A percentile compares a stretch with the other conserved stretches of the same genome.
phyloP scores from a whole-genome alignment of 495 filamentous ascomycete genomes.

The Darksidea phi region DNA sequence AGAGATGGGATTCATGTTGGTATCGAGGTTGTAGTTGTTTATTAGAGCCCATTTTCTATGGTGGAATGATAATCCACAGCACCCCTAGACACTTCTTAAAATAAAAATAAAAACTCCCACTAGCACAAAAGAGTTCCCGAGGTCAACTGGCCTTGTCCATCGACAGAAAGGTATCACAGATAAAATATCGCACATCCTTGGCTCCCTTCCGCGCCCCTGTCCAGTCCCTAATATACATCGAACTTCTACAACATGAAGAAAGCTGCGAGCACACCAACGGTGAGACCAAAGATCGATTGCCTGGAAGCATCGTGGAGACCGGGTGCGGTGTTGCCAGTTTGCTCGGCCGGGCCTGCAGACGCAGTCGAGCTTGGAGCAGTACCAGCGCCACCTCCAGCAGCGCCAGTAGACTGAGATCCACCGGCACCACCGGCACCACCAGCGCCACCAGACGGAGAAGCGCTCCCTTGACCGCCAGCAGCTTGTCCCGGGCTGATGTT shows the following conservation, averaged over 20 bases:
- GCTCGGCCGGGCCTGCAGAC: slow-evolving; percentile 7
- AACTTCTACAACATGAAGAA: slow-evolving; percentile 30
- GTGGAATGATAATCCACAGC: slow-evolving; percentile 16
- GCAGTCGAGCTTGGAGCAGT: slow-evolving; percentile 11
- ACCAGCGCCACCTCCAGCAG: not conserved
- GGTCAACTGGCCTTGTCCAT: not conserved
- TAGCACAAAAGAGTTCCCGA: slow-evolving; percentile 5
- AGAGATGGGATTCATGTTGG: not conserved
- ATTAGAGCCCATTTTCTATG: slow-evolving; percentile 25
- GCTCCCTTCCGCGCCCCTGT: not conserved
- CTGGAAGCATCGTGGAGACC: slow-evolving; percentile 17
- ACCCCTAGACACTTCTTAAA: not conserved
- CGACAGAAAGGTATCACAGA: slow-evolving; percentile 30
- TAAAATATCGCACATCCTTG: not conserved
- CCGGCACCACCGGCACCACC: not conserved
- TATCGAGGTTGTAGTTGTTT: not conserved
- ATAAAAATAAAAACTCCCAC: slow-evolving; percentile 25
- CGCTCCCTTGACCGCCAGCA: not conserved
- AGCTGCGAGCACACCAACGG: slow-evolving; percentile 31
- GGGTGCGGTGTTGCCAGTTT: slow-evolving; percentile 25
- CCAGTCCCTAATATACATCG: not conserved
- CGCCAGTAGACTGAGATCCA: not conserved
- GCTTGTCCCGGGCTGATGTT: slow-evolving; percentile 30
- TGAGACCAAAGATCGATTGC: slow-evolving; percentile 28
- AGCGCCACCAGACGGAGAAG: slow-evolving; percentile 6